Percentiles rank a stretch among this genome's conserved stretches.
phyloP scores from a whole-genome alignment of 176 grass and related monocot species.

The Aegilops speltoides region DNA sequence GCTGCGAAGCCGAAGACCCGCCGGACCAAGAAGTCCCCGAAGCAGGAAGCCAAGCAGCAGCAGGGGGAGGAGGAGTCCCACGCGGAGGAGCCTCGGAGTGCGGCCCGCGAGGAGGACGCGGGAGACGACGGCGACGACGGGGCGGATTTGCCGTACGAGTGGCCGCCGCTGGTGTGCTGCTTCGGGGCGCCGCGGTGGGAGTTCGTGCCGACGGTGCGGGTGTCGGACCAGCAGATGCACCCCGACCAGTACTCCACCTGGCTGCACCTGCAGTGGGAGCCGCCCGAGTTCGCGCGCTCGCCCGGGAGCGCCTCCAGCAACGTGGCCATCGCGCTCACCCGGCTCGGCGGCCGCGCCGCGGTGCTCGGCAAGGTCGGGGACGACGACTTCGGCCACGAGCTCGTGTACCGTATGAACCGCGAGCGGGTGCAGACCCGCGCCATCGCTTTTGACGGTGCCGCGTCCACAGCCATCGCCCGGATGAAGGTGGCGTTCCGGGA shows the following conservation, averaged over 20 bases:
- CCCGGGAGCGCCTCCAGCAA: constrained; percentile 74
- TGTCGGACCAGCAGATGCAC: constrained; percentile 85
- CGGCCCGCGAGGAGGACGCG: background rate
- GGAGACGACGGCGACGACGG: constrained; percentile 16
- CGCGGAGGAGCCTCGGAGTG: background rate
- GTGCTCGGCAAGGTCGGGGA: constrained; percentile 85
- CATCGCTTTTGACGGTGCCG: constrained; percentile 45
- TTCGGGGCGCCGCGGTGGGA: constrained; percentile 79
- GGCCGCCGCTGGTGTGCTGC: constrained; percentile 72
- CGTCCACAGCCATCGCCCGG: constrained; percentile 59
- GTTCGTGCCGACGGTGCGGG: constrained; percentile 77
- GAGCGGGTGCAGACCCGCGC: constrained; percentile 80
- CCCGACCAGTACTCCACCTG: constrained; percentile 75
- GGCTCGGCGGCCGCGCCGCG: constrained; percentile 68
- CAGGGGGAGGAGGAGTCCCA: background rate
- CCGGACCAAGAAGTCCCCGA: constrained; percentile 34
- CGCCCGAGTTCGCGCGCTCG: constrained; percentile 79
- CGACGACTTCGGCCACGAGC: constrained; percentile 77
- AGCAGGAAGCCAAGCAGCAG: constrained; percentile 29
- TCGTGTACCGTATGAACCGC: constrained; percentile 70
- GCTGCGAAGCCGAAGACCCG: constrained; percentile 26
- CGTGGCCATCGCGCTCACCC: constrained; percentile 66
- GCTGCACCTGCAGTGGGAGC: constrained; percentile 80
- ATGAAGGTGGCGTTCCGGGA: constrained; percentile 69
- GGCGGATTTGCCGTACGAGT: constrained; percentile 35